phyloP scores from a whole-genome alignment of 768 basidiomycete species.

The Rhizopogon roseolus region DNA sequence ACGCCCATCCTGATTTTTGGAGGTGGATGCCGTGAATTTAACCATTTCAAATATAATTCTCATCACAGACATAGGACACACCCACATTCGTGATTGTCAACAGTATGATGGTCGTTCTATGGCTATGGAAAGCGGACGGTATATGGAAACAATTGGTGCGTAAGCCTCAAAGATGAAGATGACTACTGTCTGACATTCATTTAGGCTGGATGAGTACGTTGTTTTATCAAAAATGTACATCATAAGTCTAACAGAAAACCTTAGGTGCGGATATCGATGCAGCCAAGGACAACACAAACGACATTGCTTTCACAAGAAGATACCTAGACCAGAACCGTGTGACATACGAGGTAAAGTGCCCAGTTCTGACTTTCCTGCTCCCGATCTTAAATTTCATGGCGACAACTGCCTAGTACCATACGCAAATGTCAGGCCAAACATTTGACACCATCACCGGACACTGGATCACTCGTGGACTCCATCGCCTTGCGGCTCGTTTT shows the following conservation, averaged over 20 bases:
- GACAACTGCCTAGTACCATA: constrained; percentile 52
- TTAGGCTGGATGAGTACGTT: constrained; percentile 59
- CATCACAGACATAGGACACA: constrained; percentile 42
- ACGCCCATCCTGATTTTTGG: constrained; percentile 85
- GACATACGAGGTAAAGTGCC: constrained; percentile 56
- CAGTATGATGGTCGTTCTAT: constrained; percentile 69
- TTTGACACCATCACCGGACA: constrained; percentile 62
- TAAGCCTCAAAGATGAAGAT: background rate
- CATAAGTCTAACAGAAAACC: background rate
- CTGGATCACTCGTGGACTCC: constrained; percentile 51
- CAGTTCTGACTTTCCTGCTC: background rate
- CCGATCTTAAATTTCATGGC: background rate
- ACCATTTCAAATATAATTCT: background rate
- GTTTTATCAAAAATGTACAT: background rate
- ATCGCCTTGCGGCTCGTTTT: constrained; percentile 50
- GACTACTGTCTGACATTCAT: background rate
- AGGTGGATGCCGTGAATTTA: constrained; percentile 28
- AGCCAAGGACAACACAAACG: constrained; percentile 31
- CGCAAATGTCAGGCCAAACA: constrained; percentile 37
- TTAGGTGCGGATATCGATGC: constrained; percentile 46
- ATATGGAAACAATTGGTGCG: constrained; percentile 89
- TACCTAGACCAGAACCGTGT: constrained; percentile 80
- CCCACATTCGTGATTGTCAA: constrained; percentile 78
- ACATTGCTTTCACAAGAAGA: constrained; percentile 61
- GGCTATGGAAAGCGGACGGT: constrained; percentile 77